Evolutionary conservation across 2,329 filamentous ascomycete species (phyloP).

Genomic region (Ophiocordyceps unilateralis): DNA sequence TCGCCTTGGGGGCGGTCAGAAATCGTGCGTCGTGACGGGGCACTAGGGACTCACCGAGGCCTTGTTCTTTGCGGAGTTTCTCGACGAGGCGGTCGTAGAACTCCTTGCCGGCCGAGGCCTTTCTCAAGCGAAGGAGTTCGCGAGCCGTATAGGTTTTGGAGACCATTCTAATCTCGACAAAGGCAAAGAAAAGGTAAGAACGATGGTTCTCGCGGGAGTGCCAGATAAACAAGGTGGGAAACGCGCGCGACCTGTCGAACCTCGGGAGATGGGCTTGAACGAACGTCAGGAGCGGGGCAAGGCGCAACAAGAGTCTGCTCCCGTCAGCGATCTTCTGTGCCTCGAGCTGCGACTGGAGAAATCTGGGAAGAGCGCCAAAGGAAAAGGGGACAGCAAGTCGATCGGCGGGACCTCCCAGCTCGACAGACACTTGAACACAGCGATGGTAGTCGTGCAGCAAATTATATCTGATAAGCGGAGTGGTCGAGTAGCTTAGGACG

Average conservation of each 20-base stretch:
- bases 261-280: constrained; percentile 10
- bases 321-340: constrained; percentile 14
- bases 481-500: constrained; percentile 13
- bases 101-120: constrained; percentile 9
- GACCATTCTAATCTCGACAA: constrained; percentile 22
- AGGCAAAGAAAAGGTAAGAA: constrained; percentile 23
- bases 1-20: constrained; percentile 9
- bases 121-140: constrained; percentile 24
- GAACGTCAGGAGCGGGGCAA: constrained; percentile 17
- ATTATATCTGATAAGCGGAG: constrained; percentile 13
- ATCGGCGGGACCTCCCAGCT: constrained; percentile 12
- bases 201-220: constrained; percentile 16
- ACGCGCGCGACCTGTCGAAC: constrained; percentile 7
- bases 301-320: constrained; percentile 11
- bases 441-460: constrained; percentile 13
- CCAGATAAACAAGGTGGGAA: constrained; percentile 23
- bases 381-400: constrained; percentile 5
- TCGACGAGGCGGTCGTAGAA: constrained; percentile 12
- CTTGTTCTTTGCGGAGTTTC: constrained; percentile 20
- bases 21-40: not conserved
- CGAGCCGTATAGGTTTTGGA: constrained; percentile 23
- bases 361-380: constrained; percentile 8
- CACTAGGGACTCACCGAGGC: constrained; percentile 19
- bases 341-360: constrained; percentile 10
- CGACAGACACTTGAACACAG: constrained; percentile 11